Evolutionary conservation across 495 filamentous ascomycete genomes (phyloP), one percentile per base, ranked within the genome.

Genomic region (Aspergillus sclerotioniger): DNA sequence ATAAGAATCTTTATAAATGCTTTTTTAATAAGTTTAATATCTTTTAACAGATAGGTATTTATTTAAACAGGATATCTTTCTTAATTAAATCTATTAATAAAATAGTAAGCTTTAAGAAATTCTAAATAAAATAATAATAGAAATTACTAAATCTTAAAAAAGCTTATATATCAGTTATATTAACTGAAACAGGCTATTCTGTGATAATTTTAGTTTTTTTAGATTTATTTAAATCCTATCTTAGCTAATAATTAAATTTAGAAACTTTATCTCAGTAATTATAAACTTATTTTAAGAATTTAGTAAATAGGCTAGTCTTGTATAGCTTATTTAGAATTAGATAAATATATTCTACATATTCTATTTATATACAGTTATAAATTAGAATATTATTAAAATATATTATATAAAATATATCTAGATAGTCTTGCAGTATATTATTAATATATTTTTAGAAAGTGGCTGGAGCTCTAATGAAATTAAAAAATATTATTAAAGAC

Each of bases 131-230:
- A 44, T 7, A 44, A 44, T n/a, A 44, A 44, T 44, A 44, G 6
- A n/a, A n/a, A 44, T 44, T n/a, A n/a, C n/a, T n/a, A n/a, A 44
- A 44, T 44, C n/a, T 44, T n/a, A 7, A n/a, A 19, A 44, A 44
- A 44, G 6, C 13, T 44, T 19, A 19, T 44, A 44, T 44, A 44
- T 44, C n/a, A n/a, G n/a, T n/a, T n/a, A n/a, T n/a, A n/a, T n/a
- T 33, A 6, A 33, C 31, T 33, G 10, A 10, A 6, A 33, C 6
- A 33, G 10, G 31, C 10, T 33, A 6, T 33, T 33, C 6, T 33
- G 6, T 6, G 6, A 6, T 6, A 33, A 33, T 33, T 33, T 6
- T 33, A 33, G 6, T 33, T 7, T 44, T 44, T n/a, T 15, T 44
- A 7, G 6, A 44, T 44, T 44, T 7, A 44, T 44, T n/a, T 44